phyloP scores from a whole-genome alignment of 331 rosid species.

The Saraca asoca region DNA sequence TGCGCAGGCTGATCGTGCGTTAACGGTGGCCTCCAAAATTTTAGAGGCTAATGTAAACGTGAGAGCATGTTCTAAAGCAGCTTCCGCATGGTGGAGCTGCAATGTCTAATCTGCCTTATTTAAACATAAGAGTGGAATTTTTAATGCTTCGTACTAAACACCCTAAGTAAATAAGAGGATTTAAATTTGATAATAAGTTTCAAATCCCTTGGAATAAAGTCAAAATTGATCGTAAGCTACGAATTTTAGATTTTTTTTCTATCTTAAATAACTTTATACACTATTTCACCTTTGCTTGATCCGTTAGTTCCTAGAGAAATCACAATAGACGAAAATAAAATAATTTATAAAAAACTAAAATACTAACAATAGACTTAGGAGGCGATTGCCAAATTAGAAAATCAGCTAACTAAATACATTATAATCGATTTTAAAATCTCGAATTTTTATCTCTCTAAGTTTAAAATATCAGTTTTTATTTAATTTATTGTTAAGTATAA shows the following conservation, averaged over 20 bases:
- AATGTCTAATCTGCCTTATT: constrained; percentile 8
- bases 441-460: too few relatives aligned
- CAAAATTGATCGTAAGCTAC: neutral
- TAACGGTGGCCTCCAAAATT: constrained; percentile 10
- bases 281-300: neutral
- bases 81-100: constrained; percentile 24
- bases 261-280: neutral
- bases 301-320: too few relatives aligned
- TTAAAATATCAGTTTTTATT: too few relatives aligned
- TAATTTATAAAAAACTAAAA: too few relatives aligned
- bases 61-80: constrained; percentile 22
- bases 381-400: too few relatives aligned
- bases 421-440: too few relatives aligned
- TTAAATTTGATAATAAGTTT: constrained; percentile 27
- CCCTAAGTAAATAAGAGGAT: too few relatives aligned
- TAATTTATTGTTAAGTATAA: too few relatives aligned
- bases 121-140: constrained; percentile 30
- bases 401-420: too few relatives aligned
- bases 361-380: too few relatives aligned
- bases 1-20: constrained; percentile 25
- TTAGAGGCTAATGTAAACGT: constrained; percentile 25
- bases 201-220: constrained; percentile 6
- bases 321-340: too few relatives aligned
- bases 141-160: constrained; percentile 30
- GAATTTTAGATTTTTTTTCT: constrained; percentile 9